Base-by-base conservation (phyloP, 2,329 filamentous ascomycete species). In the Botrytis fabae region DNA sequence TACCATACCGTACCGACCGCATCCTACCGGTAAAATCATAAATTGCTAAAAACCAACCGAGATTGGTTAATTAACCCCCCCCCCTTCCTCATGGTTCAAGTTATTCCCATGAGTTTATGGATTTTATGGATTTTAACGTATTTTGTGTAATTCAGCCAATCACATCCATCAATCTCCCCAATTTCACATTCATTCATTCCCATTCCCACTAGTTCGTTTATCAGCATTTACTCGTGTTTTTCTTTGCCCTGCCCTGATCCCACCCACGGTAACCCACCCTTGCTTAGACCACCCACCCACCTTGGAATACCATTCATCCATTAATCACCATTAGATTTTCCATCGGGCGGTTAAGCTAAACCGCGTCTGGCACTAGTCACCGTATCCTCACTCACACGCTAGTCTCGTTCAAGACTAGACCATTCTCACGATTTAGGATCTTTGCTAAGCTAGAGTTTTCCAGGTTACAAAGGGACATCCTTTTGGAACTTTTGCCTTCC, bases 401-500 rank as follows among this genome's bases (percentile, higher is more conserved):
- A 68, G 32, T 8, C 65, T 62, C 7, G 12, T 20, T 44, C n/a
- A 63, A 44, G 61, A 18, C 65, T 57, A 68, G 48, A 5, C 8
- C 5, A 25, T 32, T 42, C 54, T 68, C 12, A 57, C 18, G 65
- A 28, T 16, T 42, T 57, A n/a, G 65, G 65, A 16, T 68, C 65
- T 68, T 57, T 40, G 48, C 48, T 57, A 40, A 42, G 65, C 65
- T 68, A 68, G 38, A 68, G 65, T 68, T 68, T 68, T 68, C 48
- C 40, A 54, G 46, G 48, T 57, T 42, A 68, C 65, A 68, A 68
- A 68, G 65, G 48, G 48, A 68, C 65, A 68, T 68, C 48, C 54
- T n/a, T 66, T 68, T 18, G 12, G 35, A 68, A 61, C n/a, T 70
- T 63, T 70, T 63, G 28, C 68, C 68, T 70, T 69, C 54, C 68